Evolutionary conservation across 2,329 filamentous ascomycete species (phyloP), one percentile per base, ranked within the genome.

Genomic region (Penicillium sumatraense): DNA sequence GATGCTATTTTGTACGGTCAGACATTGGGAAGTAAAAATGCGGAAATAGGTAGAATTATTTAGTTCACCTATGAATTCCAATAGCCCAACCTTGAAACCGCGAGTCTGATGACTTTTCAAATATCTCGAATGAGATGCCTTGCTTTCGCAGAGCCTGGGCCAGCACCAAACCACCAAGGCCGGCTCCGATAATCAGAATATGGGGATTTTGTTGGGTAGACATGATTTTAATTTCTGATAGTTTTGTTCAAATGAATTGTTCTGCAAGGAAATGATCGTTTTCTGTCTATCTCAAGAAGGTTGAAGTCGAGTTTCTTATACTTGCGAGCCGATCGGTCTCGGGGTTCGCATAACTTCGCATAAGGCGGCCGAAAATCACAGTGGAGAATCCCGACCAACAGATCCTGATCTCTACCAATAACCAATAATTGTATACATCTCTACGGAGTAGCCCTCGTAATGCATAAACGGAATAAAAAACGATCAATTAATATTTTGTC

Each of bases 81-180:
- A 46, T 52, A 6, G 49, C 49, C 49, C 49, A 52, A 7, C 49
- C 49, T 46, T 52, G 49, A 14, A 35, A 33, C 7, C 49, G 49
- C 1, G 27, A 20, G 5, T 52, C 35, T n/a, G 21, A 3, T 1
- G 42, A 16, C 8, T 20, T 41, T 21, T 52, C 49, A 38, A 46
- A 46, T 14, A 52, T 18, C 2, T 41, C 23, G 14, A 36, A 52
- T 2, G 49, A 41, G 11, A 52, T 52, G n/a, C 27, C 24, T 24
- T 46, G 38, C 29, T 38, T 18, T 26, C 40, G 41, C 21, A 52
- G 41, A 21, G 27, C 21, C 20, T 52, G 49, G 9, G 49, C 49
- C 2, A 52, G 41, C 3, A 41, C 41, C 14, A 46, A 41, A 14
- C 49, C 49, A 9, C 49, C 49, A 9, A 52, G 29, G 11, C 49